Percentiles rank a stretch among this genome's conserved stretches.
phyloP scores from a whole-genome alignment of 805 yeast species.

The Saccharomycopsis olivae region DNA sequence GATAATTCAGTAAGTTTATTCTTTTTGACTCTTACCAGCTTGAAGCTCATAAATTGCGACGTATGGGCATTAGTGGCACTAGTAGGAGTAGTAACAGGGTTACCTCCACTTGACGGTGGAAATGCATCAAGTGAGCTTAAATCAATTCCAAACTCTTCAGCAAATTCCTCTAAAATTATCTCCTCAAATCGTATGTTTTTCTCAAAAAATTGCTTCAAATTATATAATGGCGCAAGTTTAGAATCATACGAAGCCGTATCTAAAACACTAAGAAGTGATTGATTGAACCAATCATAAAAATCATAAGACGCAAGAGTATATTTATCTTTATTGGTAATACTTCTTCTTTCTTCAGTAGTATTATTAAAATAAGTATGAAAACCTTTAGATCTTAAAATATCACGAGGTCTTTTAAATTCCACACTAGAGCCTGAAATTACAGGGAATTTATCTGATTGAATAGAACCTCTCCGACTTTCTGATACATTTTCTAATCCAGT shows the following conservation, averaged over 20 bases:
- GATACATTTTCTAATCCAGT: slow-evolving; percentile 11
- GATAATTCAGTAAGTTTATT: not conserved
- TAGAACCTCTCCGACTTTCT: slow-evolving; percentile 3
- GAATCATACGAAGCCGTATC: slow-evolving; percentile 30
- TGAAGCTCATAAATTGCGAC: too few relatives aligned
- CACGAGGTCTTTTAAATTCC: slow-evolving; percentile 36
- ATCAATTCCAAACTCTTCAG: slow-evolving; percentile 8
- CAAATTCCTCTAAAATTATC: slow-evolving; percentile 9
- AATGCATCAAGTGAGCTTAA: too few relatives aligned
- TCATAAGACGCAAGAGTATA: slow-evolving; percentile 32
- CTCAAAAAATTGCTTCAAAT: slow-evolving; percentile 47
- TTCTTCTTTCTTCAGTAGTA: slow-evolving; percentile 33
- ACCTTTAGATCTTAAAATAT: slow-evolving; percentile 39
- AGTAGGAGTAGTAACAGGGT: slow-evolving; percentile 3
- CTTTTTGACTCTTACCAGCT: too few relatives aligned
- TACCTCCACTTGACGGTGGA: too few relatives aligned
- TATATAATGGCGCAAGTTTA: slow-evolving; percentile 40
- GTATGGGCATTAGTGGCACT: not conserved
- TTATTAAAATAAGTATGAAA: slow-evolving; percentile 39
- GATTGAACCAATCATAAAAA: slow-evolving; percentile 34
- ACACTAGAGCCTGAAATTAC: slow-evolving; percentile 35
- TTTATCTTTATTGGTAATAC: slow-evolving; percentile 27
- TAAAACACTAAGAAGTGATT: slow-evolving; percentile 24
- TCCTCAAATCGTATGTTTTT: slow-evolving; percentile 35
- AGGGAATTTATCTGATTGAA: slow-evolving; percentile 23